Conservation (phyloP, 208 protist species). For the Herpetomonas samuelpessoai region DNA sequence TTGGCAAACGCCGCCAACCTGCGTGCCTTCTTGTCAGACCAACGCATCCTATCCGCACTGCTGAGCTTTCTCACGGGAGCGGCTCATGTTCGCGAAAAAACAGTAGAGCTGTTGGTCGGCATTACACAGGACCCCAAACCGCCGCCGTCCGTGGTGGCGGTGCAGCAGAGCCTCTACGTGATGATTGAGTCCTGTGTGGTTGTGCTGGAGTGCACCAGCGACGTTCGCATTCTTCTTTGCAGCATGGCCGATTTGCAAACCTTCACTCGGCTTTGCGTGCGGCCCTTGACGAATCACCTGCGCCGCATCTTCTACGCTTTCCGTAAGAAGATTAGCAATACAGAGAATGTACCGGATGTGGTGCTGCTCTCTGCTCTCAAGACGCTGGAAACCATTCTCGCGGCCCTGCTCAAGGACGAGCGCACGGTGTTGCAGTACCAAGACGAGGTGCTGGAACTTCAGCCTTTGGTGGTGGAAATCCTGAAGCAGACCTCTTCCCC, state of each 20-base stretch:
- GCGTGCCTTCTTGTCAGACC: slow-evolving; percentile 63
- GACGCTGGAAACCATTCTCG: slow-evolving; percentile 70
- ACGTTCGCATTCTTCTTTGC: slow-evolving; percentile 66
- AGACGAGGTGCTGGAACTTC: slow-evolving; percentile 81
- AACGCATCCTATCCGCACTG: slow-evolving; percentile 71
- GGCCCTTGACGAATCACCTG: slow-evolving; percentile 68
- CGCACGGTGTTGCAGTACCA: slow-evolving; percentile 70
- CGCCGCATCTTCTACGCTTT: slow-evolving; percentile 85
- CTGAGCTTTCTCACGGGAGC: slow-evolving; percentile 81
- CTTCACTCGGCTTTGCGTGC: slow-evolving; percentile 72
- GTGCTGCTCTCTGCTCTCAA: slow-evolving; percentile 75
- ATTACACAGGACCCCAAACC: slow-evolving; percentile 71
- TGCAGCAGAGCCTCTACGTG: slow-evolving; percentile 77
- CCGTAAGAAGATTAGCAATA: slow-evolving; percentile 46
- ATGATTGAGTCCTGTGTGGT: slow-evolving; percentile 82
- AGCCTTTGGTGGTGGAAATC: slow-evolving; percentile 55
- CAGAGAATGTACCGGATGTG: slow-evolving; percentile 57
- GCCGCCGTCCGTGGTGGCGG: slow-evolving; percentile 36
- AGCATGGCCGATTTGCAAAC: slow-evolving; percentile 84
- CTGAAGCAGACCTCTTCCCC: slow-evolving; percentile 66
- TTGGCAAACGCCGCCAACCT: slow-evolving; percentile 63
- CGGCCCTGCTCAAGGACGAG: slow-evolving; percentile 54
- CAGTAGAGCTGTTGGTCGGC: slow-evolving; percentile 75
- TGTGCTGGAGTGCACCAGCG: slow-evolving; percentile 81
- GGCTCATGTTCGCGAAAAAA: slow-evolving; percentile 69